A percentile compares a stretch with the other conserved stretches of the same genome.
Evolutionary conservation across 2,329 filamentous ascomycete genomes (phyloP).

Genomic region (Fusarium citri): DNA sequence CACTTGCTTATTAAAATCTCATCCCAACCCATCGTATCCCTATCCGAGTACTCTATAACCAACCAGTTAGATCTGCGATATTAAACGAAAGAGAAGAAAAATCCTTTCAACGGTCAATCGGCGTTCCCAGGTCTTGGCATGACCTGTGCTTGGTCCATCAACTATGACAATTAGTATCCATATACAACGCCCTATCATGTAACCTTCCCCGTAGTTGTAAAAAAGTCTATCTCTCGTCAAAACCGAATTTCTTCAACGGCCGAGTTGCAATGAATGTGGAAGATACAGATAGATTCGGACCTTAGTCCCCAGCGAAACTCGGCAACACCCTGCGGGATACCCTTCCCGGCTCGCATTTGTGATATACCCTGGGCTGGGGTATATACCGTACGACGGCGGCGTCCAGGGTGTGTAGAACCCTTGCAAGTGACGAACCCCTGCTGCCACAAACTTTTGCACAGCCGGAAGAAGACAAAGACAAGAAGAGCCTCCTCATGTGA

Average conservation of each 20-base stretch:
- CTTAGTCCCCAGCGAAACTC: constrained; percentile 3
- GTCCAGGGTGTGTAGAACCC: constrained; percentile 18
- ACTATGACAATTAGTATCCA: not conserved
- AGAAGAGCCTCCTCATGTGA: constrained; percentile 13
- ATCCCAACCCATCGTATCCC: constrained; percentile 4
- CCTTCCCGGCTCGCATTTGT: not conserved
- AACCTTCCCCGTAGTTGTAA: constrained; percentile 14
- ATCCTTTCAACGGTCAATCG: constrained; percentile 15
- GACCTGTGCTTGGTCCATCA: constrained; percentile 5
- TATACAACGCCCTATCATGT: constrained; percentile 16
- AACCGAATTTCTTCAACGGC: not conserved
- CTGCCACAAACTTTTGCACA: constrained; percentile 25
- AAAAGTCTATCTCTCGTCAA: not conserved
- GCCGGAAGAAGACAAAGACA: not conserved
- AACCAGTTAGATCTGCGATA: constrained; percentile 8
- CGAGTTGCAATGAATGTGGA: constrained; percentile 1
- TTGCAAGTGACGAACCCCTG: constrained; percentile 15
- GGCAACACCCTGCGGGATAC: constrained; percentile 10
- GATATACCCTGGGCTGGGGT: constrained; percentile 14
- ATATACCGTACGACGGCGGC: constrained; percentile 32
- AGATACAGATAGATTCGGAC: not conserved
- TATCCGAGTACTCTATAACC: not conserved
- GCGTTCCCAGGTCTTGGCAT: constrained; percentile 1
- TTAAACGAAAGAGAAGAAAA: not conserved
- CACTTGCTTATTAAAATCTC: not conserved